Evolutionary conservation across 192 early-diverging fungal genomes (phyloP), one percentile per base, ranked within the genome.

Genomic region (Coemansia sp.): DNA sequence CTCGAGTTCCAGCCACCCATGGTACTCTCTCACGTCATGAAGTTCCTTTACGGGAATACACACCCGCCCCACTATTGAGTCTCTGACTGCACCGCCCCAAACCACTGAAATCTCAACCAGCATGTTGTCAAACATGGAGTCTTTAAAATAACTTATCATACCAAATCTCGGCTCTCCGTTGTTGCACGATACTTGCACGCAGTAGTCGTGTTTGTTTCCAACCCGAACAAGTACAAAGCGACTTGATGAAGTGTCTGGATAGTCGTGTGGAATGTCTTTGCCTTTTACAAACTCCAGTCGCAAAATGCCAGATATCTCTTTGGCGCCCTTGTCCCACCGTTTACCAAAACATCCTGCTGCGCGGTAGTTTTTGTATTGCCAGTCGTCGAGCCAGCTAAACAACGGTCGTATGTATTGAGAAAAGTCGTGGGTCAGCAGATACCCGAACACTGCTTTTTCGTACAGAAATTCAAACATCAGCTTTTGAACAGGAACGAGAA

Each of bases 1-100:
- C 6, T 56, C 48, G 4, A 78, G 34, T 1, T 44, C 60, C 20
- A 78, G n/a, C 75, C 75, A 78, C 7, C 69, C 75, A 22, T 78
- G 65, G 20, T 40, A 72, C 14, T 63, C 59, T n/a, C 75, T 25
- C 9, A 78, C 75, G 38, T 68, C 75, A 11, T 54, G 22, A 47
- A 78, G 63, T 36, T 71, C 75, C 20, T 72, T 71, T 15, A 72
- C 20, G 0, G 69, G 75, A n/a, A 78, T 21, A 1, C 59, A 53
- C 4, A 72, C 69, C 0, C 75, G 42, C 1, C 75, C 75, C 0
- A 68, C 75, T 21, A 71, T 40, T 0, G 64, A 55, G 25, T 78
- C 69, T 12, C n/a, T 57, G 19, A 56, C 62, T 7, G 48, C 20
- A 9, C 75, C 75, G 23, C 71, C 69, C 25, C 65, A 72, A 28